Evolutionary conservation across 257 asterid species (phyloP).

Genomic region (Perilla frutescens): DNA sequence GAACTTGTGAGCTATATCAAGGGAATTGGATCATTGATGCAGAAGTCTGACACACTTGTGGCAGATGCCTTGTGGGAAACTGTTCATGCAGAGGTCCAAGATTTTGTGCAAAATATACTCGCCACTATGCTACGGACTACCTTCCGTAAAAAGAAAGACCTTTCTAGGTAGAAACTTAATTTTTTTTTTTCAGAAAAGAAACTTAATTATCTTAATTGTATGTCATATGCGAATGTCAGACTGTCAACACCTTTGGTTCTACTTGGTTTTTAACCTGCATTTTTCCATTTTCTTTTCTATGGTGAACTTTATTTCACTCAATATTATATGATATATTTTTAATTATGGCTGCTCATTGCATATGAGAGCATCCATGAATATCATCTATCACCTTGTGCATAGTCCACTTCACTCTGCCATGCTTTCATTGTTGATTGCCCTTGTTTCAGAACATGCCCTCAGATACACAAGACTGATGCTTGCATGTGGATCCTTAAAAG

Average conservation of each 20-base stretch:
- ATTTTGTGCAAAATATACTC: conserved; percentile 92
- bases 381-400: neutral
- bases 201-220: conserved; percentile 13
- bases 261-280: conserved; percentile 12
- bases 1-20: conserved; percentile 96
- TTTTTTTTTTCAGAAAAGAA: neutral
- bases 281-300: conserved; percentile 14
- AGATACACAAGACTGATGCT: neutral
- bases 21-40: conserved; percentile 88
- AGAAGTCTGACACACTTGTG: conserved; percentile 87
- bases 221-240: conserved; percentile 29
- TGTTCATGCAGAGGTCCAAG: conserved; percentile 98
- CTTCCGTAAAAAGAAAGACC: conserved; percentile 94
- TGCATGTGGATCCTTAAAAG: conserved; percentile 16
- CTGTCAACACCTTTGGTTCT: neutral
- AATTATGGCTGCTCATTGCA: neutral
- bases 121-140: conserved; percentile 91
- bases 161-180: conserved; percentile 67
- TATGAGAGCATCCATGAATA: neutral
- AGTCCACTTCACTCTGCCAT: neutral
- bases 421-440: neutral
- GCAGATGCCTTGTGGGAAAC: conserved; percentile 99
- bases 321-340: neutral
- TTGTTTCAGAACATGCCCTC: neutral
- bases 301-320: conserved; percentile 15